phyloP scores from a whole-genome alignment of 2,329 filamentous ascomycete species.

The Venturia nashicola region DNA sequence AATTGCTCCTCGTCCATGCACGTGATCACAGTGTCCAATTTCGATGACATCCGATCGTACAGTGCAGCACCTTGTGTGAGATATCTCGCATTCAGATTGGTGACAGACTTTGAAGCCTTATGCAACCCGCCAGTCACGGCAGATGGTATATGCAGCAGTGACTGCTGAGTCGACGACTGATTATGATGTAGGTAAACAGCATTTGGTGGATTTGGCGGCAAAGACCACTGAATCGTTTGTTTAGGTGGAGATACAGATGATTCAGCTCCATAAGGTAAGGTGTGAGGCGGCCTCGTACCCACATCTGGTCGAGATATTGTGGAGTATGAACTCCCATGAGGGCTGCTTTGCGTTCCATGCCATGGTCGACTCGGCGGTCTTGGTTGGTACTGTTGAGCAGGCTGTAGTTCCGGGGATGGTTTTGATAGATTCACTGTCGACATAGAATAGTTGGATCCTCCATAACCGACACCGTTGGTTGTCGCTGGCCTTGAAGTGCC shows the following conservation, averaged over 20 bases:
- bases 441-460: not conserved
- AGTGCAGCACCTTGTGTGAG: slow-evolving; percentile 30
- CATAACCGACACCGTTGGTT: slow-evolving; percentile 2
- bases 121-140: slow-evolving; percentile 1
- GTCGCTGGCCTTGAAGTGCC: not conserved
- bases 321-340: not conserved
- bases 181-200: not conserved
- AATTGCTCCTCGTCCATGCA: slow-evolving; percentile 55
- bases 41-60: slow-evolving; percentile 48
- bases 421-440: not conserved
- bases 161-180: slow-evolving; percentile 2
- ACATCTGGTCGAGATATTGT: not conserved
- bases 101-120: slow-evolving; percentile 7
- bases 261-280: not conserved
- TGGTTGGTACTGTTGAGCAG: not conserved
- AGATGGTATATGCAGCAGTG: slow-evolving; percentile 2
- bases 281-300: not conserved
- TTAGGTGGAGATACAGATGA: not conserved
- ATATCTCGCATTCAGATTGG: slow-evolving; percentile 14
- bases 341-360: not conserved
- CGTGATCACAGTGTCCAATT: slow-evolving; percentile 58
- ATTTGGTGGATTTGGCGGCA: not conserved
- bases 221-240: not conserved
- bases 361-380: not conserved
- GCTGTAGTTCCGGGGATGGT: not conserved